Conservation (phyloP, 805 yeast genomes). For the Kuraishia piskuri region DNA sequence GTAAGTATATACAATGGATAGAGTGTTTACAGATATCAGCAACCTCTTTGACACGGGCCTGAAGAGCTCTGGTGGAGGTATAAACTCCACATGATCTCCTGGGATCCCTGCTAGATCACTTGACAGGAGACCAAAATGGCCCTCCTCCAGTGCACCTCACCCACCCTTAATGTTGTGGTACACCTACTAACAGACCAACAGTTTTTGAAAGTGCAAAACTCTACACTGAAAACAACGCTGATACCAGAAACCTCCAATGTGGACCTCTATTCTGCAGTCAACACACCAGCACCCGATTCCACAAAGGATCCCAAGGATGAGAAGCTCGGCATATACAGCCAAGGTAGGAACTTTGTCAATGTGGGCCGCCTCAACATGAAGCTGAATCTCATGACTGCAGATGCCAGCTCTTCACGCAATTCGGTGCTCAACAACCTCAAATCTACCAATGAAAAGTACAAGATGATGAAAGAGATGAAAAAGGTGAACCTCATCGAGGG, state of each 20-base stretch:
- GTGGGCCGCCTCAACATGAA: not conserved
- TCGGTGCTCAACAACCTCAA: not conserved
- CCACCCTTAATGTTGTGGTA: too few relatives aligned
- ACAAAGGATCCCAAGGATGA: not conserved
- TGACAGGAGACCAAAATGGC: too few relatives aligned
- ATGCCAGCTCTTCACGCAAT: not conserved
- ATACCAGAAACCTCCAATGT: not conserved
- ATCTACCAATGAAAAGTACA: not conserved
- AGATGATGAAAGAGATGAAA: conserved; percentile 1
- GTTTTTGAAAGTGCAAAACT: conserved; percentile 1
- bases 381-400: not conserved
- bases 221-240: not conserved
- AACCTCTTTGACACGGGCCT: too few relatives aligned
- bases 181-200: not conserved
- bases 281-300: not conserved
- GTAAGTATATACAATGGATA: not conserved
- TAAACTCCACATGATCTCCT: too few relatives aligned
- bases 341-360: not conserved
- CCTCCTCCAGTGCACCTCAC: too few relatives aligned
- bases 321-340: not conserved
- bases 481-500: not conserved
- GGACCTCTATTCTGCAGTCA: not conserved
- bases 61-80: too few relatives aligned
- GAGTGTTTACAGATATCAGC: too few relatives aligned
- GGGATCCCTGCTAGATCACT: too few relatives aligned